These are phyloP conservation scores for Coniochaeta sp. DNA, from an alignment of 2,329 filamentous ascomycete species.

Conservation along the genomic window DNA sequence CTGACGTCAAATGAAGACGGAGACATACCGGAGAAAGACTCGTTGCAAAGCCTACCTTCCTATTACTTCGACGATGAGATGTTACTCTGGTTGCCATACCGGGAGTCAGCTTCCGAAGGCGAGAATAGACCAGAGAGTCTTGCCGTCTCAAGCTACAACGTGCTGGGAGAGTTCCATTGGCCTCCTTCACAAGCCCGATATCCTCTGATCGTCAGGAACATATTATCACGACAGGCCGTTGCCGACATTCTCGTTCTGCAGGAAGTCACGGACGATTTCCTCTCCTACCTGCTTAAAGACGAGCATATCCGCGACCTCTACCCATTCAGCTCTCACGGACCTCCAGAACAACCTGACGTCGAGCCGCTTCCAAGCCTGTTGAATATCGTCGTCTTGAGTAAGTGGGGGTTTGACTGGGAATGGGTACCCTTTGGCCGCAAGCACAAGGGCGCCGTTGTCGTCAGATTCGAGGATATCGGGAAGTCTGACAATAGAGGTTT, in stretches of 20 bases:
- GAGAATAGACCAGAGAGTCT: constrained; percentile 13
- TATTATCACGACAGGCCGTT: constrained; percentile 31
- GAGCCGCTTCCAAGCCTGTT: constrained; percentile 52
- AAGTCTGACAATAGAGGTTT: constrained; percentile 16
- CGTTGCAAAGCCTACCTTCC: constrained; percentile 5
- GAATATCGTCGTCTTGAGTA: constrained; percentile 55
- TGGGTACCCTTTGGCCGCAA: constrained; percentile 43
- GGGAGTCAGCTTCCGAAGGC: not conserved
- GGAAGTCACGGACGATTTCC: constrained; percentile 59
- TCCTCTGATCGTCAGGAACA: constrained; percentile 32
- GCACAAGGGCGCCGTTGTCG: constrained; percentile 52
- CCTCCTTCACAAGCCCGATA: constrained; percentile 35
- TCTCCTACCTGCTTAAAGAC: constrained; percentile 45
- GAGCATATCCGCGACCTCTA: constrained; percentile 38
- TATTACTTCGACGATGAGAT: constrained; percentile 14
- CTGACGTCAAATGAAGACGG: not conserved
- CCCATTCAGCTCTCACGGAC: constrained; percentile 49
- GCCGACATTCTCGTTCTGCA: constrained; percentile 48
- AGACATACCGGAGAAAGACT: constrained; percentile 5
- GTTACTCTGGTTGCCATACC: constrained; percentile 11
- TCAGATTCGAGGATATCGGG: constrained; percentile 27
- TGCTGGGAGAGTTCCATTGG: constrained; percentile 42
- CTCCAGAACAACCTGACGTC: constrained; percentile 41
- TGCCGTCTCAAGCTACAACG: constrained; percentile 42
- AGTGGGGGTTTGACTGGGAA: constrained; percentile 46